These are phyloP conservation scores for Russula ochroleuca DNA, from an alignment of 768 basidiomycete genomes.

Conservation along the genomic window DNA sequence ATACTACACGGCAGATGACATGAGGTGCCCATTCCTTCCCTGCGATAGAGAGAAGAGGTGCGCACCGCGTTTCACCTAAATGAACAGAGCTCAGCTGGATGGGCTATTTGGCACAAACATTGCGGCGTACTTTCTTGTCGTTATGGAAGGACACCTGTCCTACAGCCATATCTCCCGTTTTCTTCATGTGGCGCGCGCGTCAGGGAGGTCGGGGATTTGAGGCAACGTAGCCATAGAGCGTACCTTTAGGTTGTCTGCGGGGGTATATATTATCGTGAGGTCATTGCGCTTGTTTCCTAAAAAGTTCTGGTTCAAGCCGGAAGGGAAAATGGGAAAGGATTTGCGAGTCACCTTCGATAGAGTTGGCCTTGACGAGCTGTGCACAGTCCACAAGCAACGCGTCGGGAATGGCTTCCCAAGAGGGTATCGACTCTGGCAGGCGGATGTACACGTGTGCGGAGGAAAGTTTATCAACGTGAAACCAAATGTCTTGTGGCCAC, in stretches of 20 bases:
- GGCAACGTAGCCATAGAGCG: slow-evolving; percentile 2
- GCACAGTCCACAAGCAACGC: slow-evolving; percentile 78
- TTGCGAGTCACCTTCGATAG: slow-evolving; percentile 74
- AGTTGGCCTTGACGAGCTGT: slow-evolving; percentile 96
- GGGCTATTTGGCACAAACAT: background rate
- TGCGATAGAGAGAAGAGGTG: background rate
- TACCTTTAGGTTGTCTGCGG: slow-evolving; percentile 88
- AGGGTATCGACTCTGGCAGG: slow-evolving; percentile 65
- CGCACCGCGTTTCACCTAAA: slow-evolving; percentile 77
- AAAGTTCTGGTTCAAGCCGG: background rate
- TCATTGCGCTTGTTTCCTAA: slow-evolving; percentile 95
- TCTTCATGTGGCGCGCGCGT: slow-evolving; percentile 43
- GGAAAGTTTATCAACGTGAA: slow-evolving; percentile 97
- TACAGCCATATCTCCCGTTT: slow-evolving; percentile 97
- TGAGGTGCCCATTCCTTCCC: background rate
- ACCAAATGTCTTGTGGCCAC: slow-evolving; percentile 86
- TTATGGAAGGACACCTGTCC: slow-evolving; percentile 94
- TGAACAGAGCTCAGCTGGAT: slow-evolving; percentile 2
- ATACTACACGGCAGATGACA: slow-evolving; percentile 43
- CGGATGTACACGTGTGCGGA: slow-evolving; percentile 97
- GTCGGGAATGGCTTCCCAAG: slow-evolving; percentile 87
- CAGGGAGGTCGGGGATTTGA: background rate
- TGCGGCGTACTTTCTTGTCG: slow-evolving; percentile 65
- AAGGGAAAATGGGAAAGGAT: background rate
- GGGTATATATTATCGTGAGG: slow-evolving; percentile 90